phyloP scores from a whole-genome alignment of 306 rosid species.

The Casuarina equisetifolia region DNA sequence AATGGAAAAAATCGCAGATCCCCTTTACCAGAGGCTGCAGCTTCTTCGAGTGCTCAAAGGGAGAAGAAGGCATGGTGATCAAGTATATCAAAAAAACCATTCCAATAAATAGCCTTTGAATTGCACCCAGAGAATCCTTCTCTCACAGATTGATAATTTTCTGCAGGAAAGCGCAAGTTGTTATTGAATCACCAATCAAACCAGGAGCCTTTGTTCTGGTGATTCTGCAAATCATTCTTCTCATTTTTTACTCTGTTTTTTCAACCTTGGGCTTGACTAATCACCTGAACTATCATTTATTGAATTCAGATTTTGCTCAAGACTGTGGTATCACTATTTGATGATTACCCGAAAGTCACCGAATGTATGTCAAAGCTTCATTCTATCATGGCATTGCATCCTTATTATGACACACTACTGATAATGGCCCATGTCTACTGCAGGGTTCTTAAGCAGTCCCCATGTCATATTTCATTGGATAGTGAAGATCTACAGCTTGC shows the following conservation, averaged over 20 bases:
- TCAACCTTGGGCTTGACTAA: conserved; percentile 12
- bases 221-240: conserved; percentile 22
- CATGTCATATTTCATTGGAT: conserved; percentile 46
- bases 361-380: conserved; percentile 51
- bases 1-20: conserved; percentile 61
- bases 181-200: conserved; percentile 82
- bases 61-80: conserved; percentile 42
- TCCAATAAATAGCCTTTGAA: neutral
- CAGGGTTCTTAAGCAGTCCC: conserved; percentile 73
- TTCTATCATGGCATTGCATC: neutral
- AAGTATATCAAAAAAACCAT: conserved; percentile 33
- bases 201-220: conserved; percentile 78
- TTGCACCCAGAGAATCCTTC: conserved; percentile 4
- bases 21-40: conserved; percentile 93
- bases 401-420: neutral
- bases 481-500: conserved; percentile 36
- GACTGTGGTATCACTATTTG: conserved; percentile 58
- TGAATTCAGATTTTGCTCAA: conserved; percentile 55
- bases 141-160: conserved; percentile 29
- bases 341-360: conserved; percentile 51
- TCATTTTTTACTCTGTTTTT: conserved; percentile 3
- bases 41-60: conserved; percentile 55
- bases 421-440: conserved; percentile 2
- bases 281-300: conserved; percentile 9
- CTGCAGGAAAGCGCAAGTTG: conserved; percentile 62